Base-by-base conservation (phyloP, 495 filamentous ascomycete genomes). In the Lepidopterella palustris region DNA sequence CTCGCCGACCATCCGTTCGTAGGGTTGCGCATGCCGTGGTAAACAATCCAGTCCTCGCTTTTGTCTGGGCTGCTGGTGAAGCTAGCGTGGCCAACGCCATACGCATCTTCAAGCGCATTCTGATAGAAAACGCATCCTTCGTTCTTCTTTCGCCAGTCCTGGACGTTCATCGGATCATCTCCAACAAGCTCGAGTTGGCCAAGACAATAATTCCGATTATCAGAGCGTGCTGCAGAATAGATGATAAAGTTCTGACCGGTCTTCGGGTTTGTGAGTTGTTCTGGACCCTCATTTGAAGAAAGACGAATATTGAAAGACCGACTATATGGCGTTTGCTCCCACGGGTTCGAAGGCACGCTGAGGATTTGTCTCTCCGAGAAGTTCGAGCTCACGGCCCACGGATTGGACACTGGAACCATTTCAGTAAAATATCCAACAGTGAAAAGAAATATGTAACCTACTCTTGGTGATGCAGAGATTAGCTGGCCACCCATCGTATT, bases 391-490 rank as follows among this genome's bases (percentile, higher is more conserved):
- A 79, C 63, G 4, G 76, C 79, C 72, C 69, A 78, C 4, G 78
- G 78, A 49, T 77, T 69, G 5, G 70, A 71, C 64, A 79, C 49
- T 42, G 51, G 21, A n/a, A n/a, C 2, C 21, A 4, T 1, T 1
- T 2, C 29, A 27, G n/a, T 11, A 5, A 53, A 25, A 28, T 8
- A 53, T 28, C 2, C 21, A 25, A 39, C 10, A n/a, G 27, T 20
- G 15, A 15, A 25, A 9, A 21, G 18, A 28, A 27, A 23, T 21
- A 13, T 27, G 6, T 9, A 4, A 24, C 21, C 15, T 31, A 10
- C 57, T 58, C 56, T 76, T 72, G 0, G 77, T 79, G 49, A 80
- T 79, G 62, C 77, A 80, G 4, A 80, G 71, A 58, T 79, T 80
- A 6, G 77, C 71, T 0, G 78, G 78, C 78, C 77, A 80, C 24